These are phyloP conservation scores for Fusarium liriodendri DNA, from an alignment of 2,329 filamentous ascomycete species.

Conservation along the genomic window DNA sequence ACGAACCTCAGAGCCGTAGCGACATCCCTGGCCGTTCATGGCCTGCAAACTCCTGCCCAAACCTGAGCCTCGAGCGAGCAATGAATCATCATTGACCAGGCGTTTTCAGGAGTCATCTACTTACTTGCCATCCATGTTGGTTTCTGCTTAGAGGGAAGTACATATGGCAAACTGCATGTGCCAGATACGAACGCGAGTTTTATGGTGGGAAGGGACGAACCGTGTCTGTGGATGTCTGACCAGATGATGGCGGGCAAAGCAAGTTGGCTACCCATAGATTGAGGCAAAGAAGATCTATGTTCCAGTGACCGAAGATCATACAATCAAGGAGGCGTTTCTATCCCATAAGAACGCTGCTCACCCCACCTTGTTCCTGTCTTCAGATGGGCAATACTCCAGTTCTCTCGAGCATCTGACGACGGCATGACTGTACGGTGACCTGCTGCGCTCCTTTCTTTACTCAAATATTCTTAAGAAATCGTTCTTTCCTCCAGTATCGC, in stretches of 20 bases:
- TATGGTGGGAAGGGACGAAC: neutral
- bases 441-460: neutral
- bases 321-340: neutral
- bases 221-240: slow-evolving; percentile 29
- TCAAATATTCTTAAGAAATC: neutral
- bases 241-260: slow-evolving; percentile 15
- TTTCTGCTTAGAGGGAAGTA: neutral
- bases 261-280: slow-evolving; percentile 3
- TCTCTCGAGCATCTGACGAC: neutral
- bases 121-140: neutral
- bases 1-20: slow-evolving; percentile 5
- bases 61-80: neutral
- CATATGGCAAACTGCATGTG: neutral
- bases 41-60: neutral
- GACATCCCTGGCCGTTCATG: slow-evolving; percentile 5
- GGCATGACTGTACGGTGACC: neutral
- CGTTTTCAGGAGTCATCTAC: neutral
- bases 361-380: neutral
- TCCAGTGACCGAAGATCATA: neutral
- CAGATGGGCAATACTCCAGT: neutral
- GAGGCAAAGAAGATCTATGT: neutral
- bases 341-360: neutral
- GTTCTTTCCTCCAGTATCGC: neutral
- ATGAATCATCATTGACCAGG: neutral
- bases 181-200: neutral